phyloP scores from a whole-genome alignment of 768 basidiomycete genomes.

The Kwoniella botswanensis region DNA sequence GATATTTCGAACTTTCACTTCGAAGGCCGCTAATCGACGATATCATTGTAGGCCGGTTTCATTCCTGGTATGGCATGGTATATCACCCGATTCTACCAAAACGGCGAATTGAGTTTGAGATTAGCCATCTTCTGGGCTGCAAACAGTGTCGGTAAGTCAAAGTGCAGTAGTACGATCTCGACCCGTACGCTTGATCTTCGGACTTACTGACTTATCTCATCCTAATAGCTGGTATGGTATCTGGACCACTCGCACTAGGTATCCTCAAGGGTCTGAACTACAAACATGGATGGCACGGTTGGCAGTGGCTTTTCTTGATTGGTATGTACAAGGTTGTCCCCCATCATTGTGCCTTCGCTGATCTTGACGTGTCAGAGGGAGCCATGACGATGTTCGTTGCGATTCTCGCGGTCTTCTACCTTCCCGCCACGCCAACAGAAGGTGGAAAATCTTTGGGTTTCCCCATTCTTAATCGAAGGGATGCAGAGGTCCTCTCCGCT shows the following conservation, averaged over 20 bases:
- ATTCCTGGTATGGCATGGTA: constrained; percentile 50
- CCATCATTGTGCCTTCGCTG: not conserved
- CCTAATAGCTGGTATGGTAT: constrained; percentile 24
- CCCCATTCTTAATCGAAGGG: constrained; percentile 13
- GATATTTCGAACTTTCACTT: not conserved
- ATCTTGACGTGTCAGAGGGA: constrained; percentile 12
- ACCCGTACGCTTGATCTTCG: not conserved
- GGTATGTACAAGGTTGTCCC: constrained; percentile 4
- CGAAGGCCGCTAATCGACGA: not conserved
- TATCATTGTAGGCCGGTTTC: constrained; percentile 36
- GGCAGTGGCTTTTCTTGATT: constrained; percentile 33
- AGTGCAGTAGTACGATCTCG: not conserved
- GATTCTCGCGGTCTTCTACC: constrained; percentile 27
- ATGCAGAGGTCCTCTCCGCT: constrained; percentile 24
- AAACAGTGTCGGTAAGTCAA: constrained; percentile 13
- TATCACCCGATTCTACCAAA: constrained; percentile 44
- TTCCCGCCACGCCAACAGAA: constrained; percentile 23
- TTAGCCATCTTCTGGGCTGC: constrained; percentile 32
- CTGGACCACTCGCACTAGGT: constrained; percentile 29
- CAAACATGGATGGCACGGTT: constrained; percentile 28
- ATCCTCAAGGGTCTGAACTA: constrained; percentile 21
- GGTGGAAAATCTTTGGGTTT: constrained; percentile 20
- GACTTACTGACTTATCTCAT: not conserved
- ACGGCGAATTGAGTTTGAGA: constrained; percentile 37
- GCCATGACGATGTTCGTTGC: constrained; percentile 28